Conservation (phyloP, 371 early-diverging fungal genomes). For the Saksenaea vasiformis region DNA sequence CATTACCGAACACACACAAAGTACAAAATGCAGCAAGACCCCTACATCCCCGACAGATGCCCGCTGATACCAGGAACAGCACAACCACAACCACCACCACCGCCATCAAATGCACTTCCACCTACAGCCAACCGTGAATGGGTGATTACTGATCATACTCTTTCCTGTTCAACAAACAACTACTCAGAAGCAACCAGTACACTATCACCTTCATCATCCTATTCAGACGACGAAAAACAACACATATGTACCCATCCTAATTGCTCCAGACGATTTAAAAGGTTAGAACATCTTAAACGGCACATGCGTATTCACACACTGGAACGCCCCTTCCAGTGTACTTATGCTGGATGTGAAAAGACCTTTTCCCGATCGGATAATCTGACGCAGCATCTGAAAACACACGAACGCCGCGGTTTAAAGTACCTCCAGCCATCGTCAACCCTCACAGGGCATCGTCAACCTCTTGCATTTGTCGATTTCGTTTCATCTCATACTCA, state of each 20-base stretch:
- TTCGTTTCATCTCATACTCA: conserved; percentile 1
- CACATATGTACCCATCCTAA: conserved; percentile 58
- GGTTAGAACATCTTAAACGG: conserved; percentile 87
- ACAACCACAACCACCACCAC: conserved; percentile 11
- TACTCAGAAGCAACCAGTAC: not conserved
- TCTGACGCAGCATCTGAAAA: conserved; percentile 63
- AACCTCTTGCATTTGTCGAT: conserved; percentile 1
- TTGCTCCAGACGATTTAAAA: conserved; percentile 68
- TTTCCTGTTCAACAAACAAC: not conserved
- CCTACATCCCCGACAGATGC: not conserved
- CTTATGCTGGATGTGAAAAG: conserved; percentile 70
- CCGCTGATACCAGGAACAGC: conserved; percentile 7
- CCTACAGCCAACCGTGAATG: conserved; percentile 8
- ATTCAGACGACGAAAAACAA: conserved; percentile 35
- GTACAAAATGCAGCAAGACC: conserved; percentile 7
- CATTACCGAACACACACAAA: conserved; percentile 46
- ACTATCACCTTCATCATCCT: conserved; percentile 10
- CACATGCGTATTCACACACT: conserved; percentile 87
- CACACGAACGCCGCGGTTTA: conserved; percentile 47
- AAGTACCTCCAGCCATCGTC: not conserved
- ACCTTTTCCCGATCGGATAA: conserved; percentile 83
- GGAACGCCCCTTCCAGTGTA: conserved; percentile 80
- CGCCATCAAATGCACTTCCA: conserved; percentile 5
- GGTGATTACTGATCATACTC: not conserved
- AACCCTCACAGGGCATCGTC: not conserved